Evolutionary conservation across 768 basidiomycete genomes (phyloP), one percentile per base, ranked within the genome.

Genomic region (Cystobasidium ongulense): DNA sequence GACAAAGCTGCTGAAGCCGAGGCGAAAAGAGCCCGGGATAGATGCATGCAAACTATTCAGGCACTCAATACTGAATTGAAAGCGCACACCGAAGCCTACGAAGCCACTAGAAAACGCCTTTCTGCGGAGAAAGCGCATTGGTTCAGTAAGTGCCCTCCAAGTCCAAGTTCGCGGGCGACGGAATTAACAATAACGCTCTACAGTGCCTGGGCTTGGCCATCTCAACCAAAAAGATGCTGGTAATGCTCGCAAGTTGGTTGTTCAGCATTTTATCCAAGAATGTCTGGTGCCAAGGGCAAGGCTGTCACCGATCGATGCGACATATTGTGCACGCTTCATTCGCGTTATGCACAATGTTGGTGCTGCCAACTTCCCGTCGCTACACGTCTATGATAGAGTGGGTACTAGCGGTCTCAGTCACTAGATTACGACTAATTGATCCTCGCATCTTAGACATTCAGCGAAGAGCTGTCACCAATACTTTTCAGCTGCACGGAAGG

Each of bases 221-320:
- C 38, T 67, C 52, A 39, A 67, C 66, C 75, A 66, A 43, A 10
- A 71, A 86, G 86, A 80, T 4, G 81, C 84, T 3, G 85, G 41
- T 21, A 43, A 35, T 0, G 81, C 83, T 2, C 84, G 91, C 46
- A 46, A 27, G 53, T 13, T 41, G 29, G 41, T 31, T 50, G 77
- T 78, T n/a, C 46, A 76, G n/a, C 77, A 81, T 61, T 81, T 78
- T 72, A 88, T 92, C 75, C 91, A 96, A 79, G 87, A 95, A 78
- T 98, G 96, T 80, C 87, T 99, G 75, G 89, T 90, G 78, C 95
- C 96, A 13, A 87, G 96, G 33, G 90, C 89, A 76, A 83, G 97
- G 46, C 83, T 97, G n/a, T 95, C 95, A 0, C 93, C 93, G 0
- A 91, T 93, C 87, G 96, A 99, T 81, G 95, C 96, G 29, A 89